Evolutionary conservation across 352 stramenopile genomes (phyloP).

Genomic region (Plasmopara viticola): DNA sequence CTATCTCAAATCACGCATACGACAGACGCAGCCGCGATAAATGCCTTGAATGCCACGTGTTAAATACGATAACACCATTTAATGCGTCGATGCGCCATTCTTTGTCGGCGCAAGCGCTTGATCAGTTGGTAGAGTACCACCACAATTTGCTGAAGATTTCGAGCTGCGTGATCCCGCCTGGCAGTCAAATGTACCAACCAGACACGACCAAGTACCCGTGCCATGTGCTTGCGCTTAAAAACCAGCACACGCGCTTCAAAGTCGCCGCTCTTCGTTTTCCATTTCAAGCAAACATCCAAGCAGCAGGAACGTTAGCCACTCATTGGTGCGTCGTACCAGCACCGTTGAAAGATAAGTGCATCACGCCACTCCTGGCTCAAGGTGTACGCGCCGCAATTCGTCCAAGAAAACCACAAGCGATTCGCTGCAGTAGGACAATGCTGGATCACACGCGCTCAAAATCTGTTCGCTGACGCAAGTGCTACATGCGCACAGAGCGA

Average conservation of each 20-base stretch:
- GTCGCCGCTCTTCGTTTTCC: constrained; percentile 47
- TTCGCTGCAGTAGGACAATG: constrained; percentile 25
- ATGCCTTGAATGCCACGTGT: no score
- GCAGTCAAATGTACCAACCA: constrained; percentile 28
- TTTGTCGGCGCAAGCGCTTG: constrained; percentile 21
- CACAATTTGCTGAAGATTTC: constrained; percentile 42
- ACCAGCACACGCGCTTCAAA: constrained; percentile 38
- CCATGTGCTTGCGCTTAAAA: constrained; percentile 40
- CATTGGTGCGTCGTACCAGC: constrained; percentile 43
- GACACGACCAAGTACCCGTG: constrained; percentile 32
- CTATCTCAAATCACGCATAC: no score
- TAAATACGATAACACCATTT: no score
- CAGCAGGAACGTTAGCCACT: constrained; percentile 79
- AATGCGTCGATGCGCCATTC: no score
- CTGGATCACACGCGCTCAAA: no score
- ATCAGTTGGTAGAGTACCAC: no score
- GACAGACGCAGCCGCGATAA: no score
- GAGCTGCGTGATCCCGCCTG: constrained; percentile 26
- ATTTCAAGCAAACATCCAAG: constrained; percentile 70
- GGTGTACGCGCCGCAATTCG: no score
- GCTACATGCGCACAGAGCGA: constrained; percentile 32
- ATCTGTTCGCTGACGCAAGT: constrained; percentile 23
- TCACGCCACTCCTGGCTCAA: no score
- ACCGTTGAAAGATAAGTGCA: no score
- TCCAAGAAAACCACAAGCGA: no score